phyloP scores from a whole-genome alignment of 176 grass and related monocot genomes.

The Eragrostis curvula region DNA sequence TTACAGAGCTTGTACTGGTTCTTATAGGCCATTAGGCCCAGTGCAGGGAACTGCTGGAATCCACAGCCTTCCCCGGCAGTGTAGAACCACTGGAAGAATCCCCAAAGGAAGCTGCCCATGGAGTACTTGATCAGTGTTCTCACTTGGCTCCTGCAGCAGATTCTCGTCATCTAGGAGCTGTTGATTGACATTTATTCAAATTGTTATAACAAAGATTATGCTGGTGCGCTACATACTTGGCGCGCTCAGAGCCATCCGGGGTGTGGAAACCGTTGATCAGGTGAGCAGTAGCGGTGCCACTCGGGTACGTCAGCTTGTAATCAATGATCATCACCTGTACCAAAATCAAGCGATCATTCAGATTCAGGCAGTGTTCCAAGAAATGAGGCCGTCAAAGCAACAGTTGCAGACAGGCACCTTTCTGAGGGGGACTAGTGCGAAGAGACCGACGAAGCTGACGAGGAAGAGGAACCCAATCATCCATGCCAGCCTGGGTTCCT shows the following conservation, averaged over 20 bases:
- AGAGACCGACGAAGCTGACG: constrained; percentile 57
- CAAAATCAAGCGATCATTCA: background rate
- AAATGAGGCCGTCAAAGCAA: background rate
- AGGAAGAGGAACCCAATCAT: constrained; percentile 57
- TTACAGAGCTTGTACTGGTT: constrained; percentile 49
- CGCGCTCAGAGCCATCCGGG: constrained; percentile 59
- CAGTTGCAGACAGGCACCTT: constrained; percentile 29
- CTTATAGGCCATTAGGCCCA: constrained; percentile 65
- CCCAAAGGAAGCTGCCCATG: constrained; percentile 67
- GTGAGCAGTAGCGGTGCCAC: constrained; percentile 81
- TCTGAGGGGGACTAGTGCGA: constrained; percentile 53
- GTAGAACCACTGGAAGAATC: constrained; percentile 94
- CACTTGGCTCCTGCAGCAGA: constrained; percentile 69
- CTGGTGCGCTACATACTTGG: constrained; percentile 36
- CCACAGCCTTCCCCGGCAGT: constrained; percentile 64
- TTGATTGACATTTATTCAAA: background rate
- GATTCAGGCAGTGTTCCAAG: background rate
- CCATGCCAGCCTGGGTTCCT: constrained; percentile 52
- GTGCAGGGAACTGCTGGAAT: constrained; percentile 57
- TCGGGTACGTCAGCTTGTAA: constrained; percentile 87
- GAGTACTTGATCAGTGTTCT: constrained; percentile 61
- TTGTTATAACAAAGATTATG: constrained; percentile 4
- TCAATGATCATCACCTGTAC: constrained; percentile 84
- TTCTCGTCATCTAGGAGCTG: background rate
- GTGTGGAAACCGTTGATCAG: constrained; percentile 92